Base-by-base conservation (phyloP, 805 yeast species). In the Saccharomycopsis malanga region DNA sequence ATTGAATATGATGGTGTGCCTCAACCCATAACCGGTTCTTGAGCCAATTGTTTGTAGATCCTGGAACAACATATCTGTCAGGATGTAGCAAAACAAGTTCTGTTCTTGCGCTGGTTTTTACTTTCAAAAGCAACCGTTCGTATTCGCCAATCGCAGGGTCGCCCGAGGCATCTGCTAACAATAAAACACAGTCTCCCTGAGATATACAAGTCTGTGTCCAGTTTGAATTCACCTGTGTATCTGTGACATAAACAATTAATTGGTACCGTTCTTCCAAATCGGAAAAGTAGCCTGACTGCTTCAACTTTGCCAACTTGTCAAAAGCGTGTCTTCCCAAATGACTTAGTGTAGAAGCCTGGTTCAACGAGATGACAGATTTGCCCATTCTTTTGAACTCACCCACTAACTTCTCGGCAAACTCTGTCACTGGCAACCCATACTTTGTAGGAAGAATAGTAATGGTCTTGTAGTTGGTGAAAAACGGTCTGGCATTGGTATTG, bases 181-280 rank as follows among this genome's bases (percentile, higher is more conserved):
- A 67, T 27, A 93, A 67, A n/a, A 91, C 79, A 67, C 97, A 89
- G 63, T 91, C 98, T 15, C 96, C 98, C 62, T 91, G 97, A 6
- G 89, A 79, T 35, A 91, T 83, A 62, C 98, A 93, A 0, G 96
- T 87, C 6, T 78, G 73, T 0, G 96, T 87, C 98, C 98, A 91
- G 17, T 80, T 73, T 0, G 96, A 84, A 54, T 79, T 79, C 2
- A 83, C 78, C 0, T 84, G 73, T 0, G 96, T 80, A 57, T 93
- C 98, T 22, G 93, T 89, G 10, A 91, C 79, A 58, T 91, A 93
- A 1, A 91, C 77, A 3, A 93, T 83, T n/a, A 87, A 83, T 55
- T 91, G 87, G 61, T 81, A 86, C 53, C 77, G 74, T 57, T 89
- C 97, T 68, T 91, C 98, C 42, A 93, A 70, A 55, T 87, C 95